These are phyloP conservation scores for Rhizoctonia solani DNA, from an alignment of 1,284 basidiomycete species.

Conservation along the genomic window DNA sequence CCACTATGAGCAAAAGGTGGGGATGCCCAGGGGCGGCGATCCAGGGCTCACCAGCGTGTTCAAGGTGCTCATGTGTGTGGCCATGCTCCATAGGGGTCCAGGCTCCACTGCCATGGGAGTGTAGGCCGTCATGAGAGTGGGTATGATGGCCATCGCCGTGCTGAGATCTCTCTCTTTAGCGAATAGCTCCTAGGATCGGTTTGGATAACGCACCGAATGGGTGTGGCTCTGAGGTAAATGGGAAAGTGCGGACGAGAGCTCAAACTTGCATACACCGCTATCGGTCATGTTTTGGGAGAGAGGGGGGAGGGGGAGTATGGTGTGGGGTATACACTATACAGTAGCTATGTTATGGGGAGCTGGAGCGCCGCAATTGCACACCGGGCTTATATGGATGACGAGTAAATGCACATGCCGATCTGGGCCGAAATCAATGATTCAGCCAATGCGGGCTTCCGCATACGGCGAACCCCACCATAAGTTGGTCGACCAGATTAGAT, in stretches of 20 bases:
- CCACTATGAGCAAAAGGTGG: conserved; percentile 37
- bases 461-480: not conserved
- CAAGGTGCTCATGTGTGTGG: conserved; percentile 89
- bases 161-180: conserved; percentile 3
- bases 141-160: conserved; percentile 17
- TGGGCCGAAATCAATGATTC: conserved; percentile 9
- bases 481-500: not conserved
- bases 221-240: conserved; percentile 13
- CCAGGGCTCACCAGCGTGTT: conserved; percentile 70
- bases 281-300: not conserved
- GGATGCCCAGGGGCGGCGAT: no score
- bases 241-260: conserved; percentile 16
- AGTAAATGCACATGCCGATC: conserved; percentile 5
- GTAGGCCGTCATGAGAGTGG: conserved; percentile 55
- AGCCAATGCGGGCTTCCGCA: not conserved
- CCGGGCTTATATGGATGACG: conserved; percentile 1
- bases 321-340: conserved; percentile 4
- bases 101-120: conserved; percentile 41
- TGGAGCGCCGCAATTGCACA: conserved; percentile 2
- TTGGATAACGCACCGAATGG: conserved; percentile 14
- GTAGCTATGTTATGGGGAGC: conserved; percentile 1
- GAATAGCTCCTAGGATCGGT: not conserved
- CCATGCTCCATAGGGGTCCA: conserved; percentile 67
- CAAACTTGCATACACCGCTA: conserved; percentile 32
- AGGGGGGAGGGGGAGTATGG: not conserved